A percentile compares a stretch with the other conserved stretches of the same genome.
Conservation (phyloP, 1,284 basidiomycete genomes). For the Melanopsichium pennsylvanicum region DNA sequence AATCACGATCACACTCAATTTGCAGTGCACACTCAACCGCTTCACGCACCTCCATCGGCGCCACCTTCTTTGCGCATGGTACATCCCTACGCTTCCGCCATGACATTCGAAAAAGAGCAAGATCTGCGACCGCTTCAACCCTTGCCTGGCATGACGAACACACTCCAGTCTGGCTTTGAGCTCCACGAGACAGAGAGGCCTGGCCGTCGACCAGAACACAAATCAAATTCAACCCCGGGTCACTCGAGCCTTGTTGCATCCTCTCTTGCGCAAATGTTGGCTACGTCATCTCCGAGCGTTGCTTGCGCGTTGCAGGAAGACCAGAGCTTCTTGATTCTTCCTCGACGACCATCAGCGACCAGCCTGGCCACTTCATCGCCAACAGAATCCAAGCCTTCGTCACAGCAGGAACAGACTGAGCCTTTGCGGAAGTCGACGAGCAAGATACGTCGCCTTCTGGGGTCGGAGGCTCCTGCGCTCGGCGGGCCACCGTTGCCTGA, state of each 20-base stretch:
- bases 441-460: slow-evolving; percentile 34
- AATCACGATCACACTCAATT: not conserved
- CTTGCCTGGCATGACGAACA: not conserved
- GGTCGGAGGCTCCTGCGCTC: slow-evolving; percentile 9
- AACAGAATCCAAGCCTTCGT: not conserved
- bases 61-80: slow-evolving; percentile 11
- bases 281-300: not conserved
- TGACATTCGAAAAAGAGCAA: slow-evolving; percentile 2
- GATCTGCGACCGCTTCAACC: not conserved
- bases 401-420: not conserved
- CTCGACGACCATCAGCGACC: not conserved
- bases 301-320: not conserved
- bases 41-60: slow-evolving; percentile 12
- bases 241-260: slow-evolving; percentile 7
- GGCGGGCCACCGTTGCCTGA: slow-evolving; percentile 1
- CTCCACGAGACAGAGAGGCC: not conserved
- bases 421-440: slow-evolving; percentile 19
- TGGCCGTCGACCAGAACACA: slow-evolving; percentile 6
- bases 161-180: not conserved
- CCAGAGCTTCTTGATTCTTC: slow-evolving; percentile 7
- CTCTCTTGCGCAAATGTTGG: not conserved
- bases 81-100: slow-evolving; percentile 23
- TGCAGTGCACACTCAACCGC: not conserved
- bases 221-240: slow-evolving; percentile 2
- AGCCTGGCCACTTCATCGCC: not conserved